These are phyloP conservation scores for Acanthamoeba triangularis DNA, from an alignment of 208 protist species.

Conservation along the genomic window DNA sequence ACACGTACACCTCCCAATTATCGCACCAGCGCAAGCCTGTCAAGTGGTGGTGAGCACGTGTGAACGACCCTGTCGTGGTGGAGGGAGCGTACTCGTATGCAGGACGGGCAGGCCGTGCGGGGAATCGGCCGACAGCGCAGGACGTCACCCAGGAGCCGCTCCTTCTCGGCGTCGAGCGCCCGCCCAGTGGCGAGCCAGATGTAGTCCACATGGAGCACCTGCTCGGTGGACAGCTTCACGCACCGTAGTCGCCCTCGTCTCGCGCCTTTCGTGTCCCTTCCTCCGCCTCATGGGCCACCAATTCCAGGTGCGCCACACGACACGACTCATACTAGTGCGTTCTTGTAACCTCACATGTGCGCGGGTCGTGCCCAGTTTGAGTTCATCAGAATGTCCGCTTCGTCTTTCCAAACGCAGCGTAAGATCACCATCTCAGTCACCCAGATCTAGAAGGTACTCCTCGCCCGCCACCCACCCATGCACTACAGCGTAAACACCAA, in stretches of 20 bases:
- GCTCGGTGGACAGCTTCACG: conserved; percentile 8
- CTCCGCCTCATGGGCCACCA: conserved; percentile 38
- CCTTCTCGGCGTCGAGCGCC: conserved; percentile 9
- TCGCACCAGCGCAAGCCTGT: conserved; percentile 7
- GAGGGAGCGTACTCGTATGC: neutral
- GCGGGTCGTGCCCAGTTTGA: neutral
- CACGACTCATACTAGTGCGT: neutral
- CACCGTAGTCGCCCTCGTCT: conserved; percentile 1
- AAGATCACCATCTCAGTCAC: conserved; percentile 29
- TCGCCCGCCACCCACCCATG: neutral
- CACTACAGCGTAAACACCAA: too few relatives aligned
- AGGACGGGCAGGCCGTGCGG: conserved; percentile 1
- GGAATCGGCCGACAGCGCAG: neutral
- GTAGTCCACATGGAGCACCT: conserved; percentile 12
- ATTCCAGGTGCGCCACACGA: neutral
- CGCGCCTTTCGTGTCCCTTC: neutral
- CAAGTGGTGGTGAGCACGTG: too few relatives aligned
- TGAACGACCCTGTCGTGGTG: too few relatives aligned
- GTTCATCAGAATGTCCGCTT: conserved; percentile 12
- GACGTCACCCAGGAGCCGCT: neutral
- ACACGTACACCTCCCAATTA: conserved; percentile 34
- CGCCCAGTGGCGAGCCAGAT: conserved; percentile 54
- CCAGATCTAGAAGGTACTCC: conserved; percentile 1
- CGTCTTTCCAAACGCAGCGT: conserved; percentile 31
- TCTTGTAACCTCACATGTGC: neutral